Conservation (phyloP, 495 filamentous ascomycete genomes). For the Cercophora sp. region DNA sequence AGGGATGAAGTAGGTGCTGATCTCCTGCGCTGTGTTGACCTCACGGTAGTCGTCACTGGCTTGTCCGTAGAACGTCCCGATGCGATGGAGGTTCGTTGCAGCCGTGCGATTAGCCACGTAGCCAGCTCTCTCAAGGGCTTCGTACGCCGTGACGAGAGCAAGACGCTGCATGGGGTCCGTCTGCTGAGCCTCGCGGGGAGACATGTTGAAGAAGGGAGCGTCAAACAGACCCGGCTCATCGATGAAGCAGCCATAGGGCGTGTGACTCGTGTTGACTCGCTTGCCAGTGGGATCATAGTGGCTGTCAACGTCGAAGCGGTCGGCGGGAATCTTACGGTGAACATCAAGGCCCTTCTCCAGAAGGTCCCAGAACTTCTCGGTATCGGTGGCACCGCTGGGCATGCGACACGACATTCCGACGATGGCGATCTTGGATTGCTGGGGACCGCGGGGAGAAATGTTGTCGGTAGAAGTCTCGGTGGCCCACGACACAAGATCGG, state of each 20-base stretch:
- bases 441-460: slow-evolving; percentile 22
- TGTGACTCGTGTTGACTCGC: slow-evolving; percentile 61
- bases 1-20: slow-evolving; percentile 79
- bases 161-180: slow-evolving; percentile 76
- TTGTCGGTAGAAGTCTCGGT: background rate
- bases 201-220: slow-evolving; percentile 79
- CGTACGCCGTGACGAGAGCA: slow-evolving; percentile 71
- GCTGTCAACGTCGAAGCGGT: slow-evolving; percentile 65
- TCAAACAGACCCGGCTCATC: slow-evolving; percentile 75
- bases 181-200: slow-evolving; percentile 73
- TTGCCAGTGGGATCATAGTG: slow-evolving; percentile 70
- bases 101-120: slow-evolving; percentile 70
- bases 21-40: slow-evolving; percentile 69
- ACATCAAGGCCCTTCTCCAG: slow-evolving; percentile 56
- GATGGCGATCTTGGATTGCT: slow-evolving; percentile 50
- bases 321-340: slow-evolving; percentile 51
- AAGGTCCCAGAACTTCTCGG: slow-evolving; percentile 60
- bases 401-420: slow-evolving; percentile 64
- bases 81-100: slow-evolving; percentile 65
- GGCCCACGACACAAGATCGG: slow-evolving; percentile 10
- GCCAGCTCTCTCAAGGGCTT: slow-evolving; percentile 76
- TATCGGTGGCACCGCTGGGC: slow-evolving; percentile 49
- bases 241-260: slow-evolving; percentile 72
- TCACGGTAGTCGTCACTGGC: slow-evolving; percentile 80
- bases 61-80: slow-evolving; percentile 80